Conservation (phyloP, 495 filamentous ascomycete species). For the Penicillium alfredii region DNA sequence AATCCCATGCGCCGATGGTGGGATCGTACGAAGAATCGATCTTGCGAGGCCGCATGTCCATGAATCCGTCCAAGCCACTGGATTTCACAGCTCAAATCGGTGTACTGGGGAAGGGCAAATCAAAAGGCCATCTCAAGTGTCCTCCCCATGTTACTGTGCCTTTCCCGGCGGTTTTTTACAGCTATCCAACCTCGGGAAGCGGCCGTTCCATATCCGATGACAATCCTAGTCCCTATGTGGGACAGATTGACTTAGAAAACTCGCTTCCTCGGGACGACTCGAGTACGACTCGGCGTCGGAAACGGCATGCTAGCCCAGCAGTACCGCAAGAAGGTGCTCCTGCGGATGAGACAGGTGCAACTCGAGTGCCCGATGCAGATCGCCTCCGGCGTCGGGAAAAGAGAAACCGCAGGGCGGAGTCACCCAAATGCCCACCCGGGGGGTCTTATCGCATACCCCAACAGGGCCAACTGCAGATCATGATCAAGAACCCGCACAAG, state of each 20-base stretch:
- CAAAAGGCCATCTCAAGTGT: slow-evolving; percentile 78
- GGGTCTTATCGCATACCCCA: slow-evolving; percentile 94
- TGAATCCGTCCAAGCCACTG: slow-evolving; percentile 85
- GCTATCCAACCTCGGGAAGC: slow-evolving; percentile 62
- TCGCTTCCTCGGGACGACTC: slow-evolving; percentile 48
- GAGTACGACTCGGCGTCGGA: slow-evolving; percentile 37
- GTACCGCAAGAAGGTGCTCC: slow-evolving; percentile 15
- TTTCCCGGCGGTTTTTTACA: slow-evolving; percentile 96
- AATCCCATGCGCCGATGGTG: slow-evolving; percentile 90
- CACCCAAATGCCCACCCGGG: slow-evolving; percentile 66
- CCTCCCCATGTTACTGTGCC: slow-evolving; percentile 88
- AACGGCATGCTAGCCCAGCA: slow-evolving; percentile 43
- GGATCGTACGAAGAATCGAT: slow-evolving; percentile 98
- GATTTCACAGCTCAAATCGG: slow-evolving; percentile 96
- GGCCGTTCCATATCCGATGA: slow-evolving; percentile 62
- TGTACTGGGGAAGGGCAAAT: slow-evolving; percentile 83
- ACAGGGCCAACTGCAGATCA: slow-evolving; percentile 91
- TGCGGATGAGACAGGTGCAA: slow-evolving; percentile 7
- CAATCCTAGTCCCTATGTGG: slow-evolving; percentile 93
- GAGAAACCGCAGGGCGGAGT: slow-evolving; percentile 57
- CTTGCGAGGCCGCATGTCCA: slow-evolving; percentile 91
- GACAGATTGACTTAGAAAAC: slow-evolving; percentile 86
- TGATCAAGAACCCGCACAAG: slow-evolving; percentile 96
- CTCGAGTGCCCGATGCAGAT: slow-evolving; percentile 17
- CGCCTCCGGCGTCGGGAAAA: slow-evolving; percentile 38